Base-by-base conservation (phyloP, 2,329 filamentous ascomycete genomes). In the Colletotrichum tanaceti region DNA sequence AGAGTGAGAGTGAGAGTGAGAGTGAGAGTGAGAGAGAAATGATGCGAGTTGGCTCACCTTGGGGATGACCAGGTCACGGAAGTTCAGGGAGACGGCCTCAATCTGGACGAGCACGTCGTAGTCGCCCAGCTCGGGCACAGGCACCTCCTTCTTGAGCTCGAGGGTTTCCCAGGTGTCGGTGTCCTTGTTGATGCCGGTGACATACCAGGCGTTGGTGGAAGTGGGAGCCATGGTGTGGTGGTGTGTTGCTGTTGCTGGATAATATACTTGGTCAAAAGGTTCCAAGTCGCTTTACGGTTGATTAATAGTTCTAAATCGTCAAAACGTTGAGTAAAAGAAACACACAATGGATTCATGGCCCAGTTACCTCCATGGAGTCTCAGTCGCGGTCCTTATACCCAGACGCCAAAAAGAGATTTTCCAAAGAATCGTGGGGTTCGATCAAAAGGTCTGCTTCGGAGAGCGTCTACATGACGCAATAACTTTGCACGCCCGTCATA, bases 71-170 rank as follows among this genome's bases (percentile, higher is more conserved):
- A 87, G 77, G 71, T 87, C 85, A 63, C 85, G 85, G 75, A 83
- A 87, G 79, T 87, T 87, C 58, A 87, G 80, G 35, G 85, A 85
- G 6, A 81, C 85, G 16, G 81, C 84, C 58, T 81, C 79, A 32
- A 87, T 83, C 78, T 90, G 91, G 73, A 94, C 88, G 41, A 94
- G 84, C 6, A 93, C 90, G 32, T 94, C 89, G 70, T 87, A 86
- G 63, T 93, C 90, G 54, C 91, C 91, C 1, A 91, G 75, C 71
- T 87, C 79, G 16, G 90, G 89, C 3, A 93, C 74, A 1, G 84
- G 74, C 0, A 79, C 83, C 55, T 85, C 79, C 72, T 88, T 83
- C 68, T 84, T 79, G 73, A 87, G 85, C 73, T 83, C 78, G 46
- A 93, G 82, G 49, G 82, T 82, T 54, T 91, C 87, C 73, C 93